Conservation (phyloP, 768 basidiomycete genomes). For the Hydnomerulius pinastri region DNA sequence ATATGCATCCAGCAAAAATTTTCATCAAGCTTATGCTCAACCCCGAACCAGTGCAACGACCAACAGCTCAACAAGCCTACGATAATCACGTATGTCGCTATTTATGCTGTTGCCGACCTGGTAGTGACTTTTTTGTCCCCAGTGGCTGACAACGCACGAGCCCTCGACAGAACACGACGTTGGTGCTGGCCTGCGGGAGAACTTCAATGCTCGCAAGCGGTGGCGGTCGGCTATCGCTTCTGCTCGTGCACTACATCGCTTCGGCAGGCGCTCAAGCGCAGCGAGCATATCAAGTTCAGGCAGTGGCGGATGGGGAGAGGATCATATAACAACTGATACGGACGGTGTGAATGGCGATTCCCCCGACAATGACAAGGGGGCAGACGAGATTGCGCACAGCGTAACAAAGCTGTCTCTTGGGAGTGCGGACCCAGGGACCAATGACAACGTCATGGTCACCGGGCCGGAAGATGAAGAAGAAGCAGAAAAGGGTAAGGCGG, state of each 20-base stretch:
- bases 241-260: slow-evolving; percentile 41
- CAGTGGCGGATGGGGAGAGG: slow-evolving; percentile 41
- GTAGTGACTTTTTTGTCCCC: slow-evolving; percentile 1
- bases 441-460: slow-evolving; percentile 44
- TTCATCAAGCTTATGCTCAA: slow-evolving; percentile 77
- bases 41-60: slow-evolving; percentile 69
- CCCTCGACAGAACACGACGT: slow-evolving; percentile 77
- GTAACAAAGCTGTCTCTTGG: slow-evolving; percentile 32
- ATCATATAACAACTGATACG: slow-evolving; percentile 23
- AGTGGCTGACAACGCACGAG: slow-evolving; percentile 76
- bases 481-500: slow-evolving; percentile 25
- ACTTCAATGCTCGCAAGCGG: slow-evolving; percentile 74
- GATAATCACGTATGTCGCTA: slow-evolving; percentile 55
- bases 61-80: slow-evolving; percentile 73
- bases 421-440: slow-evolving; percentile 37
- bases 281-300: slow-evolving; percentile 30
- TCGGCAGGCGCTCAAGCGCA: slow-evolving; percentile 28
- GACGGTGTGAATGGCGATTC: slow-evolving; percentile 35
- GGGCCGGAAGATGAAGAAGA: slow-evolving; percentile 26
- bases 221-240: slow-evolving; percentile 73
- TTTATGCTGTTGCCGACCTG: not conserved
- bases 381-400: slow-evolving; percentile 19
- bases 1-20: slow-evolving; percentile 61
- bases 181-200: slow-evolving; percentile 67
- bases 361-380: slow-evolving; percentile 34